Evolutionary conservation across 169 alveolate genomes (phyloP).

Genomic region (Plasmodium adleri): DNA sequence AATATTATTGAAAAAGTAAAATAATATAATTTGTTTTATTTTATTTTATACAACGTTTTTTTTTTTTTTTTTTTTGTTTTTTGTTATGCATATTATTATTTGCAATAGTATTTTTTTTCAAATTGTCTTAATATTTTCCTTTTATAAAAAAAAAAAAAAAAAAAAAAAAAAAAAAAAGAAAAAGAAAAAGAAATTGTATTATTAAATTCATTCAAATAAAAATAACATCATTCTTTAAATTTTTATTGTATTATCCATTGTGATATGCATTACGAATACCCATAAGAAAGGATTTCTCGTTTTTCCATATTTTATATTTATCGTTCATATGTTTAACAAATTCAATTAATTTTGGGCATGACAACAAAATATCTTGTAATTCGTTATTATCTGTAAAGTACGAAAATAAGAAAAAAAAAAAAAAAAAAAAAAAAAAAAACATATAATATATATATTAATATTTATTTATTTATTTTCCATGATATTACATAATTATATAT

Average conservation of each 20-base stretch:
- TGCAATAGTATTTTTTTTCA: not conserved
- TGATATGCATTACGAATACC: constrained; percentile 8
- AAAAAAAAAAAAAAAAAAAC: no score
- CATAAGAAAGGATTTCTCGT: constrained; percentile 60
- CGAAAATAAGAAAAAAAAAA: no score
- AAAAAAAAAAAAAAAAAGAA: not conserved
- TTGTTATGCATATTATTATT: not conserved
- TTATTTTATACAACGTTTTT: not conserved
- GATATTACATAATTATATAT: not conserved
- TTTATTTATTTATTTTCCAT: not conserved
- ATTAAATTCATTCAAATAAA: not conserved
- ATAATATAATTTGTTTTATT: not conserved
- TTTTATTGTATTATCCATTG: not conserved
- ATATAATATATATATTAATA: no score
- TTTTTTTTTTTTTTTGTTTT: not conserved
- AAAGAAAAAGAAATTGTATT: not conserved
- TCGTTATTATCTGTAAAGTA: constrained; percentile 42
- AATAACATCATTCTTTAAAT: not conserved
- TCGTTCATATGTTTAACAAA: constrained; percentile 44
- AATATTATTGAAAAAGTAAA: not conserved
- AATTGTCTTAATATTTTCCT: not conserved
- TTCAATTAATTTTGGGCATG: constrained; percentile 54
- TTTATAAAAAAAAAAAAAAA: constrained; percentile 1
- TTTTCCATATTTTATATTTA: constrained; percentile 50
- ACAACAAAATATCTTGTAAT: constrained; percentile 29